Evolutionary conservation across 2,329 filamentous ascomycete species (phyloP).

Genomic region (Paraphoma sp.): DNA sequence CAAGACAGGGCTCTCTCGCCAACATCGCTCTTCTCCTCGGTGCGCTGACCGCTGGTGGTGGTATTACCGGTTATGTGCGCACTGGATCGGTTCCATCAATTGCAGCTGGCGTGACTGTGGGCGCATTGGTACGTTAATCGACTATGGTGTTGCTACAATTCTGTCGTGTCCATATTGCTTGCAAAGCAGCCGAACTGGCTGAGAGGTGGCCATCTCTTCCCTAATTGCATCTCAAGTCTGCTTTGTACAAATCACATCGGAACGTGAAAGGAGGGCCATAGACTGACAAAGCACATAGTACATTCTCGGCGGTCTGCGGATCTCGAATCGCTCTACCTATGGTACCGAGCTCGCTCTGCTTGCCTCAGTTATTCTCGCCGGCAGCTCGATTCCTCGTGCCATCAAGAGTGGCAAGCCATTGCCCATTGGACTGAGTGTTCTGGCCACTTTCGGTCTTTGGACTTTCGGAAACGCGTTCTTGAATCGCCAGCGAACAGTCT

Average conservation of each 20-base stretch:
- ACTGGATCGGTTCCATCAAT: conserved; percentile 88
- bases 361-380: conserved; percentile 83
- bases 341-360: conserved; percentile 89
- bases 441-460: conserved; percentile 79
- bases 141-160: no score
- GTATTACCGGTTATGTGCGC: conserved; percentile 83
- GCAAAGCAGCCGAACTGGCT: no score
- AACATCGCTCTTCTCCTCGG: conserved; percentile 80
- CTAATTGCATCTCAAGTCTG: no score
- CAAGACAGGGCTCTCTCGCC: conserved; percentile 47
- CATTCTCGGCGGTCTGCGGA: conserved; percentile 79
- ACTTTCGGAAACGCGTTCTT: conserved; percentile 77
- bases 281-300: conserved; percentile 55
- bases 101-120: conserved; percentile 83
- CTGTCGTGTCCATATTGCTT: no score
- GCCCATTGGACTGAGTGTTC: conserved; percentile 76
- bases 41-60: conserved; percentile 82
- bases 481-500: conserved; percentile 15
- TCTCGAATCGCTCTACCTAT: conserved; percentile 76
- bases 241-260: no score
- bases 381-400: conserved; percentile 84
- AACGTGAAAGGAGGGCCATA: no score
- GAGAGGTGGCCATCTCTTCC: no score
- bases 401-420: conserved; percentile 85
- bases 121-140: conserved; percentile 60